Conservation (phyloP, 345 rosid species). For the Euphorbia tirucalli region DNA sequence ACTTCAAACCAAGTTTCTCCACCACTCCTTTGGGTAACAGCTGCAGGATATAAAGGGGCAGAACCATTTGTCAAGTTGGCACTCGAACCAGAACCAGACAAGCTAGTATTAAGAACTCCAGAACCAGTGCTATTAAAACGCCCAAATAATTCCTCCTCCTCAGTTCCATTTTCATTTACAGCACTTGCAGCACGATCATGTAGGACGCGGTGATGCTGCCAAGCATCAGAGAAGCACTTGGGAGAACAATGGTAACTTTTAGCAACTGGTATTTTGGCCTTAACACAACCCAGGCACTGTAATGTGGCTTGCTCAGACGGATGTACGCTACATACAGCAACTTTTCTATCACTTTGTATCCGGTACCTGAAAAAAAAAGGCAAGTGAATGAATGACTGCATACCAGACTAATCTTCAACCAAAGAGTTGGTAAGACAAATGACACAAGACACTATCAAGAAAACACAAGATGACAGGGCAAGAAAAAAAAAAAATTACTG, state of each 20-base stretch:
- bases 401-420: background rate
- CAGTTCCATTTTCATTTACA: constrained; percentile 75
- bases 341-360: constrained; percentile 88
- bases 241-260: constrained; percentile 95
- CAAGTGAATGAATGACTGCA: constrained; percentile 10
- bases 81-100: constrained; percentile 67
- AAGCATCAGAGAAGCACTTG: constrained; percentile 90
- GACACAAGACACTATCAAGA: background rate
- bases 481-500: background rate
- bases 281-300: constrained; percentile 88
- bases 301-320: constrained; percentile 85
- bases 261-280: constrained; percentile 76
- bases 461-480: background rate
- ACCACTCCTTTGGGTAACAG: constrained; percentile 67
- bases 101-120: constrained; percentile 50
- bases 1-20: constrained; percentile 96
- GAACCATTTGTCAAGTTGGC: constrained; percentile 73
- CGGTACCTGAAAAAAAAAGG: constrained; percentile 69
- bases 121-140: constrained; percentile 80
- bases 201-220: constrained; percentile 96
- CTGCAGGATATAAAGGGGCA: constrained; percentile 62
- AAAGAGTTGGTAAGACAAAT: background rate
- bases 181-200: constrained; percentile 93
- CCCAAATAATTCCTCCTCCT: constrained; percentile 85
- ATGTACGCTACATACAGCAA: constrained; percentile 83